Conservation (phyloP, 257 asterid species). For the Nicotiana paniculata region DNA sequence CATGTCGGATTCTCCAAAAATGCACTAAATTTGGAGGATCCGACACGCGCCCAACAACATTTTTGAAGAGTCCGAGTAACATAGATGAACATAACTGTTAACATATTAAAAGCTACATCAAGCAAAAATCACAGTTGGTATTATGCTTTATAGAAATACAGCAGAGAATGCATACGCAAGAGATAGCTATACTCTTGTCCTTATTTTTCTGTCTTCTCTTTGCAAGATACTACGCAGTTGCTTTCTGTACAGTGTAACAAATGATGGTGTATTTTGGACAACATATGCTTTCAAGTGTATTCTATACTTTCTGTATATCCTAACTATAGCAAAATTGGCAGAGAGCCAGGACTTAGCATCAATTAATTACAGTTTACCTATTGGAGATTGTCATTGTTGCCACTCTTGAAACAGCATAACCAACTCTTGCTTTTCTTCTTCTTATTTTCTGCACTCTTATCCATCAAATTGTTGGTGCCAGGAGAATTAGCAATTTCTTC, state of each 20-base stretch:
- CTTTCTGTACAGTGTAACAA: not conserved
- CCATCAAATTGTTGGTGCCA: slow-evolving; percentile 21
- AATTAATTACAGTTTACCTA: not conserved
- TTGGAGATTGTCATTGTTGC: slow-evolving; percentile 9
- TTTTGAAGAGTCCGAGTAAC: too few relatives aligned
- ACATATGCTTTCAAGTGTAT: not conserved
- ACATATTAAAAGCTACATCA: not conserved
- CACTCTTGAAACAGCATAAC: slow-evolving; percentile 15
- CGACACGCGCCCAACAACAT: too few relatives aligned
- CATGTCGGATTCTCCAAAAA: too few relatives aligned
- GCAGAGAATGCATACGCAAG: not conserved
- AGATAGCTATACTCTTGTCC: not conserved
- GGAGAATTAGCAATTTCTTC: slow-evolving; percentile 17
- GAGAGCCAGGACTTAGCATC: not conserved
- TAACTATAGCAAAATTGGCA: not conserved
- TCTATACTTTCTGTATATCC: not conserved
- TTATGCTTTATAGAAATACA: not conserved
- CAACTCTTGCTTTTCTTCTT: slow-evolving; percentile 11
- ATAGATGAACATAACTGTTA: not conserved
- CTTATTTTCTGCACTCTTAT: slow-evolving; percentile 5
- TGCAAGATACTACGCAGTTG: not conserved
- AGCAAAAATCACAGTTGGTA: not conserved
- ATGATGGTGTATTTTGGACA: not conserved
- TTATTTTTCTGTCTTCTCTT: not conserved
- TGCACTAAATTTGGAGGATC: too few relatives aligned